A percentile compares a stretch with the other conserved stretches of the same genome.
Evolutionary conservation across 495 filamentous ascomycete species (phyloP).

Genomic region (Tuber indicum): DNA sequence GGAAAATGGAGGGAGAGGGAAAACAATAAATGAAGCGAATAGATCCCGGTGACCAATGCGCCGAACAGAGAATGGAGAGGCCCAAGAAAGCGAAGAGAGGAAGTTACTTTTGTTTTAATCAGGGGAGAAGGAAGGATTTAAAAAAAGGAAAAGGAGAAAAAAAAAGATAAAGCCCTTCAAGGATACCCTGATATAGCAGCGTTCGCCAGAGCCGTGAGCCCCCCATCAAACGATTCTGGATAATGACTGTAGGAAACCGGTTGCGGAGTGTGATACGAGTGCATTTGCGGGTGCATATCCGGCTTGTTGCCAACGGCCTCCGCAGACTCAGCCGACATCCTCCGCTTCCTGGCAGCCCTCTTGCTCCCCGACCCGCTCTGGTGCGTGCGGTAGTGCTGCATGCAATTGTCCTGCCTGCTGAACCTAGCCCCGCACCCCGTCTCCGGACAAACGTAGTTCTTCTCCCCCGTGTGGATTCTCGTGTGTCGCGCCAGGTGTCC

Average conservation of each 20-base stretch:
- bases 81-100: neutral
- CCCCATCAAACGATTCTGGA: conserved; percentile 33
- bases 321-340: conserved; percentile 33
- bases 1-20: neutral
- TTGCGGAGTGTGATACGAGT: conserved; percentile 33
- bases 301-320: conserved; percentile 15
- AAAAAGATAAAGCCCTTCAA: conserved; percentile 17
- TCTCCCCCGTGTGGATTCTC: conserved; percentile 94
- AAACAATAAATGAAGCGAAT: neutral
- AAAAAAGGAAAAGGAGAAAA: neutral
- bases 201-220: conserved; percentile 35
- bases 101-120: neutral
- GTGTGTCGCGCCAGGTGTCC: conserved; percentile 94
- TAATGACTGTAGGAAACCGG: conserved; percentile 30
- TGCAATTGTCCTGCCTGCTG: conserved; percentile 97
- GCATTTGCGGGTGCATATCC: conserved; percentile 32
- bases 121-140: neutral
- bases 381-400: conserved; percentile 91
- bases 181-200: conserved; percentile 39
- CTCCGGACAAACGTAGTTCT: conserved; percentile 79
- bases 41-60: conserved; percentile 3
- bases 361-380: conserved; percentile 46
- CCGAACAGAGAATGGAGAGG: neutral
- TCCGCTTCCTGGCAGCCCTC: conserved; percentile 38
- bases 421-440: conserved; percentile 79